Percentiles rank a stretch among this genome's conserved stretches.
Evolutionary conservation across 306 rosid genomes (phyloP).

Genomic region (Gynostemma pentaphyllum): DNA sequence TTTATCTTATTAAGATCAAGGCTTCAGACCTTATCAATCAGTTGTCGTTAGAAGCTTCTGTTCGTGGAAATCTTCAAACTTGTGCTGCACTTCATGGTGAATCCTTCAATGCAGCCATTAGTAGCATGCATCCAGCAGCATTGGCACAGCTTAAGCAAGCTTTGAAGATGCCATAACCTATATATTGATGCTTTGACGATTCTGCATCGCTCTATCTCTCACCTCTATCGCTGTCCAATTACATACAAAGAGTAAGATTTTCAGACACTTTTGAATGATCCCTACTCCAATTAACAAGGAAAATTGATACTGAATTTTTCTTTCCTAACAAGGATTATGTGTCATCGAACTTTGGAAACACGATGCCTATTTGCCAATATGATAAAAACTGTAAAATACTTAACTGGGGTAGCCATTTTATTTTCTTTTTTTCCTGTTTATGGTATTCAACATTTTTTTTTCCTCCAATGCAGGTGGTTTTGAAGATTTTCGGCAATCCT

Average conservation of each 20-base stretch:
- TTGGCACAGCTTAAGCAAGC: constrained; percentile 81
- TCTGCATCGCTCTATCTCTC: not conserved
- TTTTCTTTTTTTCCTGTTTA: not conserved
- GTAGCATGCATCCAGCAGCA: constrained; percentile 79
- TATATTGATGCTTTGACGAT: not conserved
- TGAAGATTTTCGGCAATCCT: constrained; percentile 5
- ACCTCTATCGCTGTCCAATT: not conserved
- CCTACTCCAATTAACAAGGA: not conserved
- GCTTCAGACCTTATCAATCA: constrained; percentile 74
- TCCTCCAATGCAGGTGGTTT: constrained; percentile 7
- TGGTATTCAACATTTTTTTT: not conserved
- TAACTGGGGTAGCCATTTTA: not conserved
- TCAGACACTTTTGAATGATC: not conserved
- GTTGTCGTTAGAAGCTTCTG: constrained; percentile 66
- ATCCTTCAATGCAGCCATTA: constrained; percentile 67
- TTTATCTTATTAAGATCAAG: constrained; percentile 47
- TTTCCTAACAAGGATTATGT: not conserved
- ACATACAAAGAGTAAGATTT: constrained; percentile 6
- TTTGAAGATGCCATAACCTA: constrained; percentile 50
- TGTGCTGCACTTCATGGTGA: constrained; percentile 89
- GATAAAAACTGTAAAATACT: not conserved
- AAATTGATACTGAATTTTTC: not conserved
- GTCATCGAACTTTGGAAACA: not conserved
- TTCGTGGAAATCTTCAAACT: constrained; percentile 80
- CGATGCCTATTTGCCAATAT: not conserved